Percentiles rank a stretch among this genome's conserved stretches.
Evolutionary conservation across 192 early-diverging fungal genomes (phyloP).

Genomic region (Backusella psychrophila): DNA sequence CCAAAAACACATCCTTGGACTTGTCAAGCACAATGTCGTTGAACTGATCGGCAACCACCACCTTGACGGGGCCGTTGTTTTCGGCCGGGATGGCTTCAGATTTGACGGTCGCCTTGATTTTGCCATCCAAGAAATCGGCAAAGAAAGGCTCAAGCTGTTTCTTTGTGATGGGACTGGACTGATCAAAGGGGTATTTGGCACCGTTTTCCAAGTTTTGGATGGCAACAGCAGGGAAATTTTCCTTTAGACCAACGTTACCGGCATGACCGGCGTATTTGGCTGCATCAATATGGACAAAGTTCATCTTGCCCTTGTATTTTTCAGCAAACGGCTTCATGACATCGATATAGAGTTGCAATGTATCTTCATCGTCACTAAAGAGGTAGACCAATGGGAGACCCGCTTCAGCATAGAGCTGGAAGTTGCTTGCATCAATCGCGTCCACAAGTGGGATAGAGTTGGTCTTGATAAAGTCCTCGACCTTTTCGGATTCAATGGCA

Average conservation of each 20-base stretch:
- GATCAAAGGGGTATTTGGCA: constrained; percentile 85
- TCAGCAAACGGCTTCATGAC: constrained; percentile 74
- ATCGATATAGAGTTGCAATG: constrained; percentile 51
- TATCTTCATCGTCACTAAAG: constrained; percentile 65
- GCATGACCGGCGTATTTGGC: constrained; percentile 84
- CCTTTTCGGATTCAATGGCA: constrained; percentile 55
- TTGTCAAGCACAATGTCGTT: constrained; percentile 81
- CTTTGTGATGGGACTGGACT: constrained; percentile 60
- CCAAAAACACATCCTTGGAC: constrained; percentile 87
- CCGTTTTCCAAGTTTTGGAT: constrained; percentile 75
- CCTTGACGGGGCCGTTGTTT: constrained; percentile 88
- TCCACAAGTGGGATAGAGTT: constrained; percentile 86
- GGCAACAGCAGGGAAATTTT: constrained; percentile 90
- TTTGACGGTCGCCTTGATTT: constrained; percentile 77
- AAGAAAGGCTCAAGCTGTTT: constrained; percentile 63
- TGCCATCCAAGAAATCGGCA: constrained; percentile 61
- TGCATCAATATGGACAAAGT: constrained; percentile 92
- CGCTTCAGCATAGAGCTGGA: constrained; percentile 77
- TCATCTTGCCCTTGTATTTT: constrained; percentile 83
- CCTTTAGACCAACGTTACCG: constrained; percentile 84
- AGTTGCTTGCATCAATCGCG: constrained; percentile 90
- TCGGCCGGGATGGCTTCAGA: constrained; percentile 75
- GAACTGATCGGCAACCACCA: constrained; percentile 85
- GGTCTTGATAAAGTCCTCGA: constrained; percentile 72
- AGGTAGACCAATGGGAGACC: constrained; percentile 89